phyloP scores from a whole-genome alignment of 1,284 basidiomycete genomes.

The Ustilago loliicola region DNA sequence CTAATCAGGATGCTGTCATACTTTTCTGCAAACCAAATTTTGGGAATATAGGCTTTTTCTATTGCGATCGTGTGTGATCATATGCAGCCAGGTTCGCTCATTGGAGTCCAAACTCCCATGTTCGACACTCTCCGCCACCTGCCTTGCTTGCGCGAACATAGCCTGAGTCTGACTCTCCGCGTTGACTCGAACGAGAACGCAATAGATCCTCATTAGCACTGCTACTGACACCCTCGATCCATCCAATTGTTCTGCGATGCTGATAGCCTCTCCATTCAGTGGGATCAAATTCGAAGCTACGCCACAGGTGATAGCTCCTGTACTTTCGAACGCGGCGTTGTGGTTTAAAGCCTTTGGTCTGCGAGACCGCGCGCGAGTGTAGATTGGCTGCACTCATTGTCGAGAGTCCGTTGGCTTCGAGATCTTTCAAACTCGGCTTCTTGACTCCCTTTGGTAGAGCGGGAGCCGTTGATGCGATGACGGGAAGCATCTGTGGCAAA shows the following conservation, averaged over 20 bases:
- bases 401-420: slow-evolving; percentile 34
- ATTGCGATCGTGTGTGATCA: neutral
- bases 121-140: slow-evolving; percentile 62
- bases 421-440: slow-evolving; percentile 47
- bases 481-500: slow-evolving; percentile 74
- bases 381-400: slow-evolving; percentile 38
- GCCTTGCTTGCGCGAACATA: slow-evolving; percentile 41
- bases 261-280: slow-evolving; percentile 84
- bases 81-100: slow-evolving; percentile 5
- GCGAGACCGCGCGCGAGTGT: slow-evolving; percentile 24
- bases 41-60: neutral
- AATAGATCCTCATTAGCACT: slow-evolving; percentile 60
- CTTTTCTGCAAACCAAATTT: neutral
- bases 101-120: slow-evolving; percentile 63
- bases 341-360: slow-evolving; percentile 38
- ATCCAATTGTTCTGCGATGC: slow-evolving; percentile 90
- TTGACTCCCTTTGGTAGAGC: slow-evolving; percentile 55
- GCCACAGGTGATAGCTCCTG: slow-evolving; percentile 77
- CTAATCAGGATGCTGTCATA: slow-evolving; percentile 8
- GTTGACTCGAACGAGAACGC: slow-evolving; percentile 22
- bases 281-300: slow-evolving; percentile 86
- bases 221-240: slow-evolving; percentile 69
- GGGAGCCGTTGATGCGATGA: slow-evolving; percentile 69
- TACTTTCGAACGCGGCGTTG: slow-evolving; percentile 75
- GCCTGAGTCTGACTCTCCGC: neutral